These are phyloP conservation scores for Thraustotheca clavata DNA, from an alignment of 352 stramenopile species.

Conservation along the genomic window DNA sequence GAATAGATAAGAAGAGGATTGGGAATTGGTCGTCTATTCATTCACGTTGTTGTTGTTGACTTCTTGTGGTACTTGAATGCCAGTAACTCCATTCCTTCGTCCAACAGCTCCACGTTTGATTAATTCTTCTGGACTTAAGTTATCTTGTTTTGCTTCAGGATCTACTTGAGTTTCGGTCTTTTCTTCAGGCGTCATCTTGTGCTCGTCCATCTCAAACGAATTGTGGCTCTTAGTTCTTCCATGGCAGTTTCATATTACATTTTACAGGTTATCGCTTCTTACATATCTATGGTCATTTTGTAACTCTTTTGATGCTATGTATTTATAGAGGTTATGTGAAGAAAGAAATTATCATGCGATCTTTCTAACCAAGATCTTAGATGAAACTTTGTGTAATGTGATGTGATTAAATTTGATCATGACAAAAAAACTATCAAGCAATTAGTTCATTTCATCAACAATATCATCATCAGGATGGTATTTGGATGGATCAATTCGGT, in stretches of 20 bases:
- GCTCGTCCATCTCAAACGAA: conserved; percentile 1
- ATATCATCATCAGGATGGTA: conserved; percentile 36
- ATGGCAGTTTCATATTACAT: conserved; percentile 1
- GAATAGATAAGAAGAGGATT: no score
- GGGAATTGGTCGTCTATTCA: no score
- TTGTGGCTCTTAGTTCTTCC: not conserved
- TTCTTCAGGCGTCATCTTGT: conserved; percentile 10
- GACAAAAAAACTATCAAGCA: not conserved
- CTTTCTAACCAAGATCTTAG: no score
- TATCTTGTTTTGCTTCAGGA: not conserved
- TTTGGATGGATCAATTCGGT: conserved; percentile 64
- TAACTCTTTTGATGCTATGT: not conserved
- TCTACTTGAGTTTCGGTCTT: not conserved
- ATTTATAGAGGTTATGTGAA: not conserved
- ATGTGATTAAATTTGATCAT: not conserved
- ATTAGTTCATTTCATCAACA: conserved; percentile 18
- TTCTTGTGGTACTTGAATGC: conserved; percentile 12
- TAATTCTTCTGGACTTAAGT: conserved; percentile 7
- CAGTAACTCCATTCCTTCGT: conserved; percentile 16
- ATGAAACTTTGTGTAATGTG: not conserved
- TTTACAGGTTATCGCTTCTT: not conserved
- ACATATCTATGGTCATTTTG: not conserved
- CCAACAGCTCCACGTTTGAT: conserved; percentile 9
- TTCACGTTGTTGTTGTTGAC: not conserved
- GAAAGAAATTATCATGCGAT: not conserved